Evolutionary conservation across 2,329 filamentous ascomycete species (phyloP), one percentile per base, ranked within the genome.

Genomic region (Claviceps sp.): DNA sequence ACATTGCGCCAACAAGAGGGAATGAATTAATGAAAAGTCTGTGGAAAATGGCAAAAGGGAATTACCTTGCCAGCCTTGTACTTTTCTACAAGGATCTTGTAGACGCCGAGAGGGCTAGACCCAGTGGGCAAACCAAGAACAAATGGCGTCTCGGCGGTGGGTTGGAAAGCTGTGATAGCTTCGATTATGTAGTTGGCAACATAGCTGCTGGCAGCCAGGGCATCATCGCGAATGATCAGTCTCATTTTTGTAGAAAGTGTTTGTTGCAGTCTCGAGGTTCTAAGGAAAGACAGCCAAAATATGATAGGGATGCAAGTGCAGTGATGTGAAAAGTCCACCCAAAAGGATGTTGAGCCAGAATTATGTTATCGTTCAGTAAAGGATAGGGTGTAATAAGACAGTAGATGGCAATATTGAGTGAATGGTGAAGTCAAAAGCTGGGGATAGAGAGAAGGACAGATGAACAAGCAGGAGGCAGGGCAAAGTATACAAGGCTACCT

Each of bases 51-150:
- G 2, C n/a, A 36, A 50, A 22, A 38, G n/a, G 11, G 14, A 7
- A 6, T 50, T 44, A 76, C 74, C 61, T 75, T 70, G 61, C 82
- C 83, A 57, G 78, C 75, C 69, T 86, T 86, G 72, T 83, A 81
- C 62, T 77, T 78, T 60, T 78, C 69, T 47, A 93, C 87, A 26
- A 94, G 77, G 58, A 83, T 76, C 65, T 81, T 80, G 71, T 94
- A 94, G 57, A 93, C 82, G 49, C 79, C 75, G 55, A 89, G 78
- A 2, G 88, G 88, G 56, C 84, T 90, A 60, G 85, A 89, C 50
- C 88, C 88, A 1, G 88, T 94, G 9, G 88, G 88, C 47, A 94
- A 75, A 53, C 88, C 88, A 46, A 94, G 79, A 5, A 93, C 85
- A 62, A 94, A 93, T 1, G 86, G 87, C 58, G 81, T 80, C 57